Conservation (phyloP, 768 basidiomycete genomes). For the Lyophyllum decastes region DNA sequence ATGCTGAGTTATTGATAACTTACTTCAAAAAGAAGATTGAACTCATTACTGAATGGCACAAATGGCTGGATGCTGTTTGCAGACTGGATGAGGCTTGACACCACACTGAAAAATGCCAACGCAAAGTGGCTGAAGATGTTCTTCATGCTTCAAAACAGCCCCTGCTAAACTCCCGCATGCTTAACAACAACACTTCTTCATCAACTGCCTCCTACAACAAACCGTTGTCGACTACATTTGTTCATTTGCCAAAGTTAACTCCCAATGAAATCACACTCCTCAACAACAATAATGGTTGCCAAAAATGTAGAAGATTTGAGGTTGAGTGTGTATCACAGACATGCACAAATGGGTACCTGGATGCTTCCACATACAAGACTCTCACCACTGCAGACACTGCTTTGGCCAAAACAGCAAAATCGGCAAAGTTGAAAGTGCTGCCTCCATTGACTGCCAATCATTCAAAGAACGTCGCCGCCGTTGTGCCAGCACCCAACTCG, state of each 20-base stretch:
- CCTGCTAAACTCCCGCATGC: neutral
- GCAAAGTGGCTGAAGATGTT: neutral
- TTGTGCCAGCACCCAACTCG: neutral
- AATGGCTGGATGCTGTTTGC: neutral
- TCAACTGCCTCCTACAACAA: neutral
- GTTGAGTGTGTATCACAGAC: too few relatives aligned
- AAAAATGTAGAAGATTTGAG: too few relatives aligned
- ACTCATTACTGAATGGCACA: neutral
- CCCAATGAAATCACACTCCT: too few relatives aligned
- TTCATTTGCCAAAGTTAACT: too few relatives aligned
- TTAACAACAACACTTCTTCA: constrained; percentile 25
- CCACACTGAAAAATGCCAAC: neutral
- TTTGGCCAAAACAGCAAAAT: neutral
- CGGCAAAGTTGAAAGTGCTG: neutral
- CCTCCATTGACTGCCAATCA: neutral
- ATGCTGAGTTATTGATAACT: constrained; percentile 4
- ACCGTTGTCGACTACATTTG: too few relatives aligned
- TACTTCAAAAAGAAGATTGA: constrained; percentile 6
- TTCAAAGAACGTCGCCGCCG: constrained; percentile 9
- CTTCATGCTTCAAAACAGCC: neutral
- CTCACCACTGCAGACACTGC: constrained; percentile 7
- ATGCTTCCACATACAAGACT: constrained; percentile 12
- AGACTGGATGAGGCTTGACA: neutral
- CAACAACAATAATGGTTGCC: too few relatives aligned
- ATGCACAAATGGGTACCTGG: too few relatives aligned